Percentiles rank a stretch among this genome's conserved stretches.
These are phyloP conservation scores for Fraxinus latifolia DNA, from an alignment of 305 asterid species.

Conservation along the genomic window DNA sequence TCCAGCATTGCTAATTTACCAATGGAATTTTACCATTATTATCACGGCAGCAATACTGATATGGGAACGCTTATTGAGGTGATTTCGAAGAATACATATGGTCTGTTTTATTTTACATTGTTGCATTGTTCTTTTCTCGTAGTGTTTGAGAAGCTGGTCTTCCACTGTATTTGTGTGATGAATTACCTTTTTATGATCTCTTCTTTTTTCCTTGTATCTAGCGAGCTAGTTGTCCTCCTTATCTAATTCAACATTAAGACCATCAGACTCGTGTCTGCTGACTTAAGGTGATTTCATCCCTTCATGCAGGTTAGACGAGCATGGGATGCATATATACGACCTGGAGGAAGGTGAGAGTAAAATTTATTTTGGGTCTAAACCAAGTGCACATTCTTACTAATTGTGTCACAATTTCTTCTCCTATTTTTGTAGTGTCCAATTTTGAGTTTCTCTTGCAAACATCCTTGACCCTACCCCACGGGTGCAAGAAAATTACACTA, in stretches of 20 bases:
- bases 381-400: background rate
- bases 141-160: background rate
- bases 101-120: background rate
- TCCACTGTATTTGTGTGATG: background rate
- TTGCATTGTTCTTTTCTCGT: background rate
- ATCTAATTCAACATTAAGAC: background rate
- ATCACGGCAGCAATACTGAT: background rate
- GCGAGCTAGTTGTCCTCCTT: background rate
- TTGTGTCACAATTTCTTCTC: background rate
- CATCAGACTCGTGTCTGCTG: background rate
- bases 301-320: background rate
- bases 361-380: background rate
- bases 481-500: background rate
- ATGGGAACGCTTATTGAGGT: background rate
- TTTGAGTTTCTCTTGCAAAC: background rate
- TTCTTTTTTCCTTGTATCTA: background rate
- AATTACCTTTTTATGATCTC: background rate
- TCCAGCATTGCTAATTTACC: conserved; percentile 27
- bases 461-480: background rate
- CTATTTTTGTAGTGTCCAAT: background rate
- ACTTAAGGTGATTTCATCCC: conserved; percentile 8
- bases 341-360: conserved; percentile 73
- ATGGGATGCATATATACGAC: conserved; percentile 69
- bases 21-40: background rate
- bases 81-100: background rate